Evolutionary conservation across 2,329 filamentous ascomycete genomes (phyloP), one percentile per base, ranked within the genome.

Genomic region (Calonectria pseudoturangicola): DNA sequence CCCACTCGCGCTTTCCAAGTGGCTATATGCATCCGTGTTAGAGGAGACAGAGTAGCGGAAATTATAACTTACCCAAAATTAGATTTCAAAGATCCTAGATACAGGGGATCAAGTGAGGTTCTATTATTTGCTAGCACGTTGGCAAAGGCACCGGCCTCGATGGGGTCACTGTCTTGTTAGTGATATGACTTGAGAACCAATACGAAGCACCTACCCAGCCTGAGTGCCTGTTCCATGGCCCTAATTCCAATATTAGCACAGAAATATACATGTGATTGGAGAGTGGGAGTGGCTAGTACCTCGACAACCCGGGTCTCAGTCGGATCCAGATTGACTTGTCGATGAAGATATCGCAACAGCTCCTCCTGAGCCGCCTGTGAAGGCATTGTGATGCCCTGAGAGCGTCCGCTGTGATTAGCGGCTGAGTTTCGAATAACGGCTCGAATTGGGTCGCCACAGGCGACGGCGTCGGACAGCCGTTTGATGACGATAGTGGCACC

Each of bases 361-460:
- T 63, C 68, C 18, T 75, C 77, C 70, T 86, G 85, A 73, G 75
- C 80, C 0, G 62, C 60, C 1, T 45, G 66, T 21, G 71, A 85
- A 0, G 87, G 87, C 68, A 84, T 79, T 0, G 86, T 86, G 58
- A 88, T 84, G 0, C 85, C 66, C 5, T 68, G 28, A 18, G 66
- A 50, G 27, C 58, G 43, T 41, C 63, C 63, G 8, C 54, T 21
- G 36, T 62, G n/a, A 43, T 63, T 50, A 63, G 54, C 50, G 21
- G 54, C 66, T n/a, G 66, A 68, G 43, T 86, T 1, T 84, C 84
- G 77, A 66, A 85, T 85, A 36, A 80, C 64, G 0, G 79, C 60
- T 30, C 41, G 60, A 45, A 64, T 64, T 6, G 60, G 79, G 76
- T 88, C 85, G 13, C 83, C 82, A 56, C 85, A 85, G 7, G 73